A percentile compares a stretch with the other conserved stretches of the same genome.
These are phyloP conservation scores for Pseudopithomyces chartarum DNA, from an alignment of 2,329 filamentous ascomycete genomes.

Conservation along the genomic window DNA sequence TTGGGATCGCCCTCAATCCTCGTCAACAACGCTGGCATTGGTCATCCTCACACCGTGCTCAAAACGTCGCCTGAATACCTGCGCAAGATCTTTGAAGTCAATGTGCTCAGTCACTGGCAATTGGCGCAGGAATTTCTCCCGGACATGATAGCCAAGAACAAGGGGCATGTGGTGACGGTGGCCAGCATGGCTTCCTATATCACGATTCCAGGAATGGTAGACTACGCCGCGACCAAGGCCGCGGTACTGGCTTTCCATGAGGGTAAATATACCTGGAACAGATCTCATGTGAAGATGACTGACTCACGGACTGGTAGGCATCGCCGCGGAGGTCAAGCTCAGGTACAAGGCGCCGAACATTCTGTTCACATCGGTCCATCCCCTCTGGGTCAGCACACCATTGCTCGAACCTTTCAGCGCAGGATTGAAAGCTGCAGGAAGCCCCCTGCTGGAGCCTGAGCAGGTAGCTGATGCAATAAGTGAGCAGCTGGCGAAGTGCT, in stretches of 20 bases:
- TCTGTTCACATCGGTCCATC: slow-evolving; percentile 51
- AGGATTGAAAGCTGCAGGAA: slow-evolving; percentile 36
- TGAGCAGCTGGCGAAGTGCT: slow-evolving; percentile 45
- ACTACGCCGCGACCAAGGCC: slow-evolving; percentile 59
- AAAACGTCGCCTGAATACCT: slow-evolving; percentile 35
- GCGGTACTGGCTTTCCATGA: slow-evolving; percentile 61
- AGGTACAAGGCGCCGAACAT: slow-evolving; percentile 47
- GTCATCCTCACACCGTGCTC: slow-evolving; percentile 36
- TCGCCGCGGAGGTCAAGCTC: slow-evolving; percentile 47
- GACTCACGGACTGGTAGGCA: slow-evolving; percentile 49
- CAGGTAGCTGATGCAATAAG: slow-evolving; percentile 49
- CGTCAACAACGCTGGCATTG: slow-evolving; percentile 45
- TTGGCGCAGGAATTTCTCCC: slow-evolving; percentile 43
- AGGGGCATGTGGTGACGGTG: slow-evolving; percentile 62
- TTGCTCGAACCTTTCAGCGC: slow-evolving; percentile 41
- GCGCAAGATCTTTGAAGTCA: slow-evolving; percentile 43
- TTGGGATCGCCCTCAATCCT: slow-evolving; percentile 40
- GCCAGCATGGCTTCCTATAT: slow-evolving; percentile 60
- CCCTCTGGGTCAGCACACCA: slow-evolving; percentile 49
- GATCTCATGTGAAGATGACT: slow-evolving; percentile 44
- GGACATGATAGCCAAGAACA: slow-evolving; percentile 42
- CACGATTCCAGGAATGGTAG: slow-evolving; percentile 53
- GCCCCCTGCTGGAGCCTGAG: slow-evolving; percentile 43
- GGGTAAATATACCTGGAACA: slow-evolving; percentile 25
- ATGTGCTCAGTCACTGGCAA: slow-evolving; percentile 44